Evolutionary conservation across 306 rosid genomes (phyloP).

Genomic region (Luffa aegyptiaca): DNA sequence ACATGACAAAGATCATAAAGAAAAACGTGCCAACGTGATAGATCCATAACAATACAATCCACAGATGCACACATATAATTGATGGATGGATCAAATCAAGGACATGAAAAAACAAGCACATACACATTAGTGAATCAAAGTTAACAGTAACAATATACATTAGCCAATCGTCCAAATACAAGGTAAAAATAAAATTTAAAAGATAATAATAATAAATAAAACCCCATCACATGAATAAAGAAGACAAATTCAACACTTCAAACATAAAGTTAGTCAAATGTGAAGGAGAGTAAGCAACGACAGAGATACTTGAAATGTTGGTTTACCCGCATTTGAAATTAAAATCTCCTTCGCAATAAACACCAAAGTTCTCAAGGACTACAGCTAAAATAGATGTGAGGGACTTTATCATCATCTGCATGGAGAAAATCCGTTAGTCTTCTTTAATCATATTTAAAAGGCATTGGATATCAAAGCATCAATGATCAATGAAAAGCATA

Average conservation of each 20-base stretch:
- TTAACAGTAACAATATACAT: neutral
- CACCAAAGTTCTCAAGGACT: constrained; percentile 79
- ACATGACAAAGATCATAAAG: neutral
- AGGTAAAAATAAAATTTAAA: neutral
- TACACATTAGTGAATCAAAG: neutral
- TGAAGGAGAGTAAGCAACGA: neutral
- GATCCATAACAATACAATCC: neutral
- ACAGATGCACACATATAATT: neutral
- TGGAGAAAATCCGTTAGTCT: constrained; percentile 14
- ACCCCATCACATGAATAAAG: neutral
- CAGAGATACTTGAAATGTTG: neutral
- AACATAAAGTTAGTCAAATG: neutral
- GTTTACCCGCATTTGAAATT: constrained; percentile 88
- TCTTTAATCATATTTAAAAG: constrained; percentile 10
- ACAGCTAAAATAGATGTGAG: constrained; percentile 71
- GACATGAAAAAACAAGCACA: neutral
- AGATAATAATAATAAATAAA: neutral
- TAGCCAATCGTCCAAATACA: neutral
- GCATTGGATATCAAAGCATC: constrained; percentile 5
- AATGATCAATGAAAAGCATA: constrained; percentile 33
- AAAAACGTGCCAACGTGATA: neutral
- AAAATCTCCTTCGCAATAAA: constrained; percentile 95
- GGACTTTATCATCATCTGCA: constrained; percentile 90
- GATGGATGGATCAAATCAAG: neutral
- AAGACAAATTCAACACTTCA: neutral